Evolutionary conservation across 106 monocot genomes (phyloP).

Genomic region (Hemerocallis citrina): DNA sequence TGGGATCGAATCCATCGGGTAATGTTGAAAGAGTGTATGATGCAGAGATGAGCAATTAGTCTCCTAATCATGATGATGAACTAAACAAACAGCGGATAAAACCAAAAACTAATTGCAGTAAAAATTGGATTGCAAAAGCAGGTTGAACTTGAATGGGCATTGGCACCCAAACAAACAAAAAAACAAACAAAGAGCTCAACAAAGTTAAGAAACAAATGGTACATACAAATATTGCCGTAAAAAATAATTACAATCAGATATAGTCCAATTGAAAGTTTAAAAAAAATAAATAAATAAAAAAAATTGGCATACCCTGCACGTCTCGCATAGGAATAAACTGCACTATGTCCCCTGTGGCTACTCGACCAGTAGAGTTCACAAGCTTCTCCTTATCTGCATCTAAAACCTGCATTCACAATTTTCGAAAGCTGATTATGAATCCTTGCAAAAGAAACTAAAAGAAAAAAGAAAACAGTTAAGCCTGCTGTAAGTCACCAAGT

Average conservation of each 20-base stretch:
- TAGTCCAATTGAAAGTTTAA: no score
- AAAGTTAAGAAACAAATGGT: no score
- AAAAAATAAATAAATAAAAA: no score
- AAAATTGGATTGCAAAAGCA: neutral
- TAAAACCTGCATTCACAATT: conserved; percentile 41
- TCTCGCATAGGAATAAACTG: conserved; percentile 89
- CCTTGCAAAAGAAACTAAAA: neutral
- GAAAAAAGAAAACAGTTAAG: neutral
- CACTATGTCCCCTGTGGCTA: conserved; percentile 87
- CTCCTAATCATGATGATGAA: no score
- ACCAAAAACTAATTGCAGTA: neutral
- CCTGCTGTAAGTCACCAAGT: no score
- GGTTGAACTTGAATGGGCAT: neutral
- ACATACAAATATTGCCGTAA: no score
- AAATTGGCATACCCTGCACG: conserved; percentile 67
- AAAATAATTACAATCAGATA: no score
- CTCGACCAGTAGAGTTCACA: conserved; percentile 54
- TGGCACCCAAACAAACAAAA: neutral
- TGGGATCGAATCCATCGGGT: no score
- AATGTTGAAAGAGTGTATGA: no score
- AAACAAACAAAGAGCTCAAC: no score
- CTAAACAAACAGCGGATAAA: no score
- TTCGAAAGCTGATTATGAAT: neutral
- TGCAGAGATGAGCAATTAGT: no score
- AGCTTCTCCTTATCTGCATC: conserved; percentile 76